Base-by-base conservation (phyloP, 805 yeast genomes). In the Spathaspora girioi region DNA sequence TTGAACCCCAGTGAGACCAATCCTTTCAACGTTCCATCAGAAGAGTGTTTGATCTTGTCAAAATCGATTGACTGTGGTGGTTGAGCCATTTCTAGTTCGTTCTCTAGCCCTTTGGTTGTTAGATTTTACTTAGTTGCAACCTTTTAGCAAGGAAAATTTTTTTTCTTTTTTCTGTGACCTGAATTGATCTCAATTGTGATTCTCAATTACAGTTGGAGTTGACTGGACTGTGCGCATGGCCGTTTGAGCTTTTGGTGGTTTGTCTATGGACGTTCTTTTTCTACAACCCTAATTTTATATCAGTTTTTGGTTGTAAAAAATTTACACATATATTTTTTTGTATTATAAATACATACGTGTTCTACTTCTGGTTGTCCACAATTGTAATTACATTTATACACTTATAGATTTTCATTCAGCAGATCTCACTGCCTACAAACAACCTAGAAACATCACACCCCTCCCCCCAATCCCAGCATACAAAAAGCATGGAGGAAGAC, bases 1-100 rank as follows among this genome's bases (percentile, higher is more conserved):
- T 78, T 68, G 59, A 82, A 69, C 4, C 84, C 68, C 52, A 59
- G 64, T 32, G 57, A 52, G 10, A 70, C 63, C 65, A 70, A 63
- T 9, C 75, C 74, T 38, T 56, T 31, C 19, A 66, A 42, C 1
- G 74, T 51, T 26, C 80, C 80, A 54, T 73, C 80, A 8, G 73
- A 68, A 44, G 58, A 59, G 18, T 56, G 56, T 45, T 57, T 58
- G 59, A 75, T 69, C 54, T 69, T 70, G 14, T 69, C 71, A 31
- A 72, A 57, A 53, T 73, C 73, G n/a, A 72, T 59, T 15, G 50
- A 9, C 29, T 49, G 51, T 15, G 52, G 52, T 46, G 42, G 40
- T 43, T 47, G 50, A 18, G 54, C 31, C 54, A 51, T 51, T 15
- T 23, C 17, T 2, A 18, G 54, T 26, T 51, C 48, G 47, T 15